Conservation (phyloP, 306 rosid species). For the Castanea crenata region DNA sequence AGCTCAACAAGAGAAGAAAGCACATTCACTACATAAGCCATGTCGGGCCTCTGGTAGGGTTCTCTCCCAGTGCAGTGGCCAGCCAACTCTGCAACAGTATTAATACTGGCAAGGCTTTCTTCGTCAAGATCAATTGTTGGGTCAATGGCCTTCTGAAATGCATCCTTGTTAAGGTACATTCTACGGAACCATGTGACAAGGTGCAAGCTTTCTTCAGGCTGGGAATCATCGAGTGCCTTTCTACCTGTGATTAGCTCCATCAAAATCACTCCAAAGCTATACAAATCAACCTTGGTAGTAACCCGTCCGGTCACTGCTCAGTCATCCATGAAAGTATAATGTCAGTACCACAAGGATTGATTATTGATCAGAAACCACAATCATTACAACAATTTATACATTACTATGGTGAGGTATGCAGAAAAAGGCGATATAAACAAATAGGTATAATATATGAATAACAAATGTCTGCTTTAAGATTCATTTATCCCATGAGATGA, state of each 20-base stretch:
- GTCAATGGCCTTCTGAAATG: slow-evolving; percentile 51
- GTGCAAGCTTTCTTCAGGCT: slow-evolving; percentile 75
- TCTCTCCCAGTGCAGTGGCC: slow-evolving; percentile 80
- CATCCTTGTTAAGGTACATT: slow-evolving; percentile 41
- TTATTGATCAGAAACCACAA: neutral
- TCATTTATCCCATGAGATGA: neutral
- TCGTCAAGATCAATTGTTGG: slow-evolving; percentile 50
- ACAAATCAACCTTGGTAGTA: slow-evolving; percentile 77
- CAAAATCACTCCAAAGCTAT: slow-evolving; percentile 91
- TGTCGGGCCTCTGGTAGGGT: slow-evolving; percentile 82
- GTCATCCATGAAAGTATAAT: slow-evolving; percentile 5
- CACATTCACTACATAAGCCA: slow-evolving; percentile 76
- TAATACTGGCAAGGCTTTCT: slow-evolving; percentile 49
- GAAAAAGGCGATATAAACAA: neutral
- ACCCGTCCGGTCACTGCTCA: slow-evolving; percentile 77
- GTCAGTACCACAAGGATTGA: slow-evolving; percentile 6
- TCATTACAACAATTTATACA: neutral
- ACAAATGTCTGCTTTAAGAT: neutral
- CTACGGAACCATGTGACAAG: slow-evolving; percentile 82
- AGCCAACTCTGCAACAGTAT: slow-evolving; percentile 68
- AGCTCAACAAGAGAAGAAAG: slow-evolving; percentile 69
- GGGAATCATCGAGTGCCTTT: slow-evolving; percentile 68
- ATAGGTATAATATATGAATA: neutral
- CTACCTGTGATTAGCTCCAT: slow-evolving; percentile 88
- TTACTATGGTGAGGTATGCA: neutral